Base-by-base conservation (phyloP, 1,139 yeast species). In the Debaryomyces nepalensis region DNA sequence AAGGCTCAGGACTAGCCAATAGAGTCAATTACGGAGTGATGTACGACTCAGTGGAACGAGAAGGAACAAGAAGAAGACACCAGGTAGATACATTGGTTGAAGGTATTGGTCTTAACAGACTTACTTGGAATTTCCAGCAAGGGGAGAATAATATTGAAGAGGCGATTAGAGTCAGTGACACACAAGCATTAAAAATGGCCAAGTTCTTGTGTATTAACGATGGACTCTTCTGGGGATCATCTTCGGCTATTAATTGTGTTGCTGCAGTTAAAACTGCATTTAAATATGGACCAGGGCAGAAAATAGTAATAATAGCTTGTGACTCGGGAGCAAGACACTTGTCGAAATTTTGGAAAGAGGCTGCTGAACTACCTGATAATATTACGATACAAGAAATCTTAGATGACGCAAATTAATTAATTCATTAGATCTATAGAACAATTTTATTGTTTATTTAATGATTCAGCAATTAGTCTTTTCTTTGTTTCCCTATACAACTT, bases 71-170 rank as follows among this genome's bases (percentile, higher is more conserved):
- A 53, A 76, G 98, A 58, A 74, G 99, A 52, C 98, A 93, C 59
- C 99, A 93, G 63, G 98, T 93, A 1, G 99, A 93, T 61, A 93
- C 98, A 0, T 63, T 91, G 2, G 85, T 93, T 2, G 99, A 93
- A 63, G 99, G 99, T 0, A 86, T 93, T 33, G 99, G 99, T 0
- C 68, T 93, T 43, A 93, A 89, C 56, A 70, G 99, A 50, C 68
- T 93, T 26, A 93, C 99, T 0, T 78, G 78, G 57, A 93, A 93
- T 60, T 87, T 93, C 59, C 67, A 73, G 39, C 79, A 77, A 38
- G 98, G 90, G 1, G 93, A 85, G 52, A 55, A 63, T 1, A 74
- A 65, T 48, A 82, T 93, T 11, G 96, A 89, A 58, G 90, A 84
- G 48, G 86, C 97, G 0, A 71, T 87, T 11, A 70, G 91, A 43